Conservation (phyloP, 345 rosid genomes). For the Eucalyptus guilfoylei region DNA sequence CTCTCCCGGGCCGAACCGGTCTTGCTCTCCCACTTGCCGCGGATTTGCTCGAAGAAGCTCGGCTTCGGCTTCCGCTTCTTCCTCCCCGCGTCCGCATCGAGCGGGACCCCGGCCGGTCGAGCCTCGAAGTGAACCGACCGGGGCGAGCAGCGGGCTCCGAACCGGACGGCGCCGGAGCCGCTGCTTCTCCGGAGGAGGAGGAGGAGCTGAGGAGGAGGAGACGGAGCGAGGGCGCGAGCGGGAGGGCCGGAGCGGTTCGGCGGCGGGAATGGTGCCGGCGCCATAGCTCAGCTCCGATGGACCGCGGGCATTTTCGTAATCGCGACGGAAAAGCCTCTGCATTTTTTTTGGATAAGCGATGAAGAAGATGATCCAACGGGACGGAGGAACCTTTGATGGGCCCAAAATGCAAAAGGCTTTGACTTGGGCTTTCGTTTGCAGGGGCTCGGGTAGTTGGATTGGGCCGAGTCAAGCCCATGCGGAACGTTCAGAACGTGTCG, state of each 20-base stretch:
- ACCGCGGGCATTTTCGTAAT: background rate
- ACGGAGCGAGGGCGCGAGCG: background rate
- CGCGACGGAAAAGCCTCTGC: background rate
- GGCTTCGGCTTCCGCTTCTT: constrained; percentile 55
- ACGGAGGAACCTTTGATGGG: background rate
- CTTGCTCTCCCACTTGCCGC: constrained; percentile 57
- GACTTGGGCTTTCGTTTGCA: background rate
- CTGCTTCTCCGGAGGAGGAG: background rate
- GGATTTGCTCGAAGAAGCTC: constrained; percentile 62
- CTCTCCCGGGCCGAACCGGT: constrained; percentile 30
- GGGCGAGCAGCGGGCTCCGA: constrained; percentile 8
- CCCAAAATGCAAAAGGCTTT: background rate
- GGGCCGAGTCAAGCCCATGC: background rate
- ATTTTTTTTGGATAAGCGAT: background rate
- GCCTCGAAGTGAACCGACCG: constrained; percentile 5
- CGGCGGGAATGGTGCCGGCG: background rate
- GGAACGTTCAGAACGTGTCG: background rate
- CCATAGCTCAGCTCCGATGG: background rate
- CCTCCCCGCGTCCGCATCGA: constrained; percentile 7
- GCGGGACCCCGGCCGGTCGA: constrained; percentile 1
- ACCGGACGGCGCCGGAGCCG: background rate
- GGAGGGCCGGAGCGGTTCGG: background rate
- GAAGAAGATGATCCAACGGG: background rate
- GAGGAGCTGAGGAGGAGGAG: background rate
- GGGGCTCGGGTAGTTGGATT: background rate